These are phyloP conservation scores for Buxus sempervirens DNA, from an alignment of 164 flowering plant genomes.

Conservation along the genomic window DNA sequence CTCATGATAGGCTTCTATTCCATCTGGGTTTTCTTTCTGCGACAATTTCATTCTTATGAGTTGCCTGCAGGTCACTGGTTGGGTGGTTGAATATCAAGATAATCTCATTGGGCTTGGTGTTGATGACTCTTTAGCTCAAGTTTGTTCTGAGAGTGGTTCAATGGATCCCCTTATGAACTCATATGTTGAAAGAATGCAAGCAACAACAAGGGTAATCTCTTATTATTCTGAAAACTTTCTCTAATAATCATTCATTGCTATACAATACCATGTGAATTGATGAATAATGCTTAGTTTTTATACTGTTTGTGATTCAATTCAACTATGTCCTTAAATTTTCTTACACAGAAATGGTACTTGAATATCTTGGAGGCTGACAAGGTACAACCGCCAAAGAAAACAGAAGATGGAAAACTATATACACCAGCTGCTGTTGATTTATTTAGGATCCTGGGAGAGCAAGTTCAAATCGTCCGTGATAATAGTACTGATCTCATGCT, in stretches of 20 bases:
- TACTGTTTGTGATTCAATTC: constrained; percentile 9
- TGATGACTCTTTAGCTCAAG: constrained; percentile 97
- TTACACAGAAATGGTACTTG: constrained; percentile 84
- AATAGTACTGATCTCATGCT: constrained; percentile 98
- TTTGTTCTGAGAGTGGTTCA: constrained; percentile 99
- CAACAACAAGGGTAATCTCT: constrained; percentile 45
- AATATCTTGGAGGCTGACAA: constrained; percentile 95
- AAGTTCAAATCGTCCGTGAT: constrained; percentile 95
- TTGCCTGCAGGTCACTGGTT: constrained; percentile 77
- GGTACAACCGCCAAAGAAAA: constrained; percentile 86
- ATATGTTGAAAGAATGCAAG: constrained; percentile 98
- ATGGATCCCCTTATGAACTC: constrained; percentile 99
- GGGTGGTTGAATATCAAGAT: constrained; percentile 99
- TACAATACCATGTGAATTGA: background rate
- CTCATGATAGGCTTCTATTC: background rate
- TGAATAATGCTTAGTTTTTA: background rate
- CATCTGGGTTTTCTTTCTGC: background rate
- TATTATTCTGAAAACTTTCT: too few species aligned
- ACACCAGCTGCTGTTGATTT: constrained; percentile 98
- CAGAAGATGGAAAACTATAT: constrained; percentile 90
- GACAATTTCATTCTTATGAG: background rate
- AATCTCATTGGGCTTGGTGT: constrained; percentile 93
- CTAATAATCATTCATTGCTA: too few species aligned
- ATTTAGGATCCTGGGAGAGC: constrained; percentile 96
- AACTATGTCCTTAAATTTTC: constrained; percentile 2